phyloP scores from a whole-genome alignment of 1,284 basidiomycete species.

The Ustilago crameri region DNA sequence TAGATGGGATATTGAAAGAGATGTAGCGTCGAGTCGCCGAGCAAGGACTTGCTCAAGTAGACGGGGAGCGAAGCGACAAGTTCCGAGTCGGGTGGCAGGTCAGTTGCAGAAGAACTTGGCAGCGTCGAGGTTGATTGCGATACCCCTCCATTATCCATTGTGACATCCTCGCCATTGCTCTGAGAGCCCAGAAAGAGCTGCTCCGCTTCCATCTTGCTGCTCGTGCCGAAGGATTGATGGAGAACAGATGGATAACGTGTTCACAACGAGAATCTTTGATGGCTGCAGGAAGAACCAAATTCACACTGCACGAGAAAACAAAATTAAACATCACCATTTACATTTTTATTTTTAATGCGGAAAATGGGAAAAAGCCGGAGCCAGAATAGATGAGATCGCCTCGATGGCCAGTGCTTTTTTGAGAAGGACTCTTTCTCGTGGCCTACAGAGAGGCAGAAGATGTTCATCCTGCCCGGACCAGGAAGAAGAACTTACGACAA shows the following conservation, averaged over 20 bases:
- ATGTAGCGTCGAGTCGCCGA: conserved; percentile 50
- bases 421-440: background rate
- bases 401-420: conserved; percentile 5
- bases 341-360: background rate
- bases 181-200: conserved; percentile 29
- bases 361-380: background rate
- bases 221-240: background rate
- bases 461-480: no score
- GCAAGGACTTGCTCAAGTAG: conserved; percentile 59
- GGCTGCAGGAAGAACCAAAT: background rate
- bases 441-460: background rate
- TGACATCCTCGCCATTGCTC: conserved; percentile 7
- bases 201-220: conserved; percentile 27
- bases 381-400: background rate
- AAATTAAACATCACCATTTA: conserved; percentile 1
- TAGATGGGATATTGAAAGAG: conserved; percentile 66
- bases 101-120: conserved; percentile 18
- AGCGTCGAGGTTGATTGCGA: conserved; percentile 11
- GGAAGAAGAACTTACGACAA: no score
- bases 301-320: background rate
- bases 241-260: background rate
- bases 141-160: conserved; percentile 12
- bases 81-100: conserved; percentile 48
- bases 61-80: conserved; percentile 64
- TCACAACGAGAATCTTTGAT: background rate